Base-by-base conservation (phyloP, 2,329 filamentous ascomycete genomes). In the Neonectria hederae region DNA sequence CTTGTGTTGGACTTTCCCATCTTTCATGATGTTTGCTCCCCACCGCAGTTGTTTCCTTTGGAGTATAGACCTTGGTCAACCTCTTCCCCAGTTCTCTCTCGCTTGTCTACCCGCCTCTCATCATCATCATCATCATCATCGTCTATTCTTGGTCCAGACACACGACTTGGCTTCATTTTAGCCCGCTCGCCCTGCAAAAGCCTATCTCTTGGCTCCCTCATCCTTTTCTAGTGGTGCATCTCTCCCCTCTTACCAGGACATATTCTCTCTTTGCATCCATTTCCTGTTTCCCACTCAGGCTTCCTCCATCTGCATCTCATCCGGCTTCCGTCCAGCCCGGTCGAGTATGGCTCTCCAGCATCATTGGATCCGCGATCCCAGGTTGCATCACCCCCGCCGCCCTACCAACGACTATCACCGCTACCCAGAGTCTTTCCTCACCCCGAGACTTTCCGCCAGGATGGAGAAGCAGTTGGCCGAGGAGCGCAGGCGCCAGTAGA, bases 281-380 rank as follows among this genome's bases (percentile, higher is more conserved):
- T 30, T 22, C 48, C 5, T n/a, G 6, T 14, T 30, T 51, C 48
- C 3, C n/a, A 30, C 26, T 17, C 26, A 21, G n/a, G 19, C 48
- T 13, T 51, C 26, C 28, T 42, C 38, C 38, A 32, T 51, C n/a
- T 30, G 48, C 28, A n/a, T 43, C 24, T 48, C 45, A 54, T 32
- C 26, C 14, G 26, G 32, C 49, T 62, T 52, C 53, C 32, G 19
- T 42, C 46, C 55, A 28, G n/a, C 38, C 53, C 35, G 35, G 51
- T 42, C 61, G 68, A 69, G 67, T 73, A 73, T 74, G 73, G 55
- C 60, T 73, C 68, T 46, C 57, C 66, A 65, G 68, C 55, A 64
- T 54, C 67, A 70, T 51, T 64, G 62, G 70, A 71, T 63, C 49
- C 60, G 59, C 28, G 62, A 65, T 38, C 54, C 59, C 38, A 59